Base-by-base conservation (phyloP, 2,329 filamentous ascomycete species). In the Pyrenochaeta sp. region DNA sequence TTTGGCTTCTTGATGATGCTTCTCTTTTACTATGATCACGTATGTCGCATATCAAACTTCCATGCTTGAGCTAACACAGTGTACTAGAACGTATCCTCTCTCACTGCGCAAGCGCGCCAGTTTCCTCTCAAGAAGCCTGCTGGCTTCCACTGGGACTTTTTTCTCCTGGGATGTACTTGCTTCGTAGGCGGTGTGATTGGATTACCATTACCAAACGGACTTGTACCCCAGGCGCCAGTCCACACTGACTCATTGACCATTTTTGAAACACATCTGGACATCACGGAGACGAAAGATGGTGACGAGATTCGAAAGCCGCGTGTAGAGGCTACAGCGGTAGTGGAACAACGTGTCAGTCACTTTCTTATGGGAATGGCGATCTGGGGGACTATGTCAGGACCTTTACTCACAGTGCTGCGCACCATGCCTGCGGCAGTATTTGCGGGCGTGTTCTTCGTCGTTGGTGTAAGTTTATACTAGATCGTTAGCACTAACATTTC, bases 111-210 rank as follows among this genome's bases (percentile, higher is more conserved):
- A 62, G 78, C 77, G 4, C 73, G 74, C 18, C 72, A 78, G 15
- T 81, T 76, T 42, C 79, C 79, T 2, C 69, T 82, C 20, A 77
- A 74, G 50, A 81, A 82, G 46, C 79, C 80, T 1, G 78, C 76
- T 3, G 79, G 79, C 2, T 82, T 81, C 51, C 77, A 81, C 56
- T 81, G 79, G 79, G 79, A 81, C 60, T 80, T 81, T 60, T 81
- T 81, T 61, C 71, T 82, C 0, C 73, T 82, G 2, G 79, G 79
- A 3, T 77, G 73, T 55, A 81, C 78, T 6, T 80, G 76, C 29
- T 79, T 80, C 51, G 71, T 81, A 11, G 71, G 71, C 7, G 78
- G 77, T 4, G 72, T 82, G 21, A 69, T 81, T 6, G 78, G 78
- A 1, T 69, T 82, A 6, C 79, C 79, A 0, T 62, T 81, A 28